Base-by-base conservation (phyloP, 331 rosid species). In the Quercus lobata region DNA sequence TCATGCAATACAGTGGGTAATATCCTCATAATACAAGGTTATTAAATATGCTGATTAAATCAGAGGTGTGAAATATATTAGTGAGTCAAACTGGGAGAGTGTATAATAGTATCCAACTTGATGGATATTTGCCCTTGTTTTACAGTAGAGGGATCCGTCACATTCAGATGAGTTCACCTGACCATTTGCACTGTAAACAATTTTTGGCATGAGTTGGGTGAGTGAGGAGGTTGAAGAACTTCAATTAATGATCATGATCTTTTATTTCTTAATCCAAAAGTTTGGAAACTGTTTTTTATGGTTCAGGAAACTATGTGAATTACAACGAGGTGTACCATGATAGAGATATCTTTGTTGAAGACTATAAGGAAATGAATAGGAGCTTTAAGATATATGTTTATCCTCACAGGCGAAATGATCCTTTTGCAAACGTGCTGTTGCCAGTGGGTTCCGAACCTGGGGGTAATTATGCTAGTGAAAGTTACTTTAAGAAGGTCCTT, bases 381-480 rank as follows among this genome's bases (percentile, higher is more conserved):
- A 89, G 89, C 85, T 90, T 94, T 57, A 92, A 92, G 90, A 87
- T 94, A 82, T 90, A 86, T 75, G 96, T 94, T 82, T 94, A 94
- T 85, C 98, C 97, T 80, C 96, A 94, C 85, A 79, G 78, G 58
- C 14, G 71, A 72, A 78, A 82, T 37, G 92, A 92, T 66, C 89
- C 96, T 61, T 90, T 90, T 85, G 94, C 93, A 69, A 91, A 91
- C 5, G 94, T 85, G 76, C 88, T 94, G 41, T 75, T 92, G 83
- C 92, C 94, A 12, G 89, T 83, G 69, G 79, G 85, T 69, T 76
- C 55, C 30, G 89, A 90, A 78, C 97, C 98, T 3, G 73, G 84
- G 18, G 94, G 98, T 60, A 92, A 94, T 65, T 94, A 94, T 76
- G 98, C 98, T 24, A 94, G 98, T 74, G 98, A 94, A 79, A 88